Conservation (phyloP, 345 rosid species). For the Gossypioides kirkii region DNA sequence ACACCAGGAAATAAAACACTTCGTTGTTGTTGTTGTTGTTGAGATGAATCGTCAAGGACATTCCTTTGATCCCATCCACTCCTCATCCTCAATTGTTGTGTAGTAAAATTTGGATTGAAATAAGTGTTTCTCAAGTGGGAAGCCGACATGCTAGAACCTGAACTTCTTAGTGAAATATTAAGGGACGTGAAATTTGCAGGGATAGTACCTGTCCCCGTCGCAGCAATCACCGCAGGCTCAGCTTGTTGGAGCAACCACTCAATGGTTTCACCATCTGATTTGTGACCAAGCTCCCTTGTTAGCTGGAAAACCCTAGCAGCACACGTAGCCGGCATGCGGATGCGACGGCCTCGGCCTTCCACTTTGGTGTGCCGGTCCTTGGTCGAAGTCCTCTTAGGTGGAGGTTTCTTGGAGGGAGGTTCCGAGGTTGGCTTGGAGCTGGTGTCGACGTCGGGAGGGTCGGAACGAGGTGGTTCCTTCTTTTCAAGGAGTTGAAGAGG, state of each 20-base stretch:
- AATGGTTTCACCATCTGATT: slow-evolving; percentile 86
- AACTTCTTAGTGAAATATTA: slow-evolving; percentile 74
- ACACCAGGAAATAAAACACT: slow-evolving; percentile 31
- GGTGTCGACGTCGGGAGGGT: slow-evolving; percentile 19
- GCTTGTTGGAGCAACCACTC: slow-evolving; percentile 91
- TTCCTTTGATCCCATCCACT: slow-evolving; percentile 31
- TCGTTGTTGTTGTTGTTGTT: slow-evolving; percentile 26
- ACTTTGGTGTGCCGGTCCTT: slow-evolving; percentile 94
- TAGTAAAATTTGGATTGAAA: slow-evolving; percentile 37
- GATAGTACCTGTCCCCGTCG: slow-evolving; percentile 90
- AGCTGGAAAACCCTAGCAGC: slow-evolving; percentile 94
- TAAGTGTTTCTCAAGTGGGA: slow-evolving; percentile 55
- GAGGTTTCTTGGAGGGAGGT: slow-evolving; percentile 41
- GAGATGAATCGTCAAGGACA: slow-evolving; percentile 22
- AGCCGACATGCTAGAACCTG: slow-evolving; percentile 71
- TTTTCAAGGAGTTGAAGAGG: slow-evolving; percentile 73
- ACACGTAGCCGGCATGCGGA: slow-evolving; percentile 89
- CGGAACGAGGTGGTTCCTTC: slow-evolving; percentile 25
- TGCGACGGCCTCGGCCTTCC: slow-evolving; percentile 90
- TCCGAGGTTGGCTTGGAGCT: slow-evolving; percentile 19
- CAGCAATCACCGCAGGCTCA: slow-evolving; percentile 82
- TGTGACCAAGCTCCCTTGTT: slow-evolving; percentile 85
- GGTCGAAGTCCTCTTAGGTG: slow-evolving; percentile 65
- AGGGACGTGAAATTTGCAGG: slow-evolving; percentile 91
- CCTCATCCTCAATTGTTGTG: slow-evolving; percentile 31